A percentile compares a stretch with the other conserved stretches of the same genome.
phyloP scores from a whole-genome alignment of 345 rosid genomes.

The Pistacia atlantica region DNA sequence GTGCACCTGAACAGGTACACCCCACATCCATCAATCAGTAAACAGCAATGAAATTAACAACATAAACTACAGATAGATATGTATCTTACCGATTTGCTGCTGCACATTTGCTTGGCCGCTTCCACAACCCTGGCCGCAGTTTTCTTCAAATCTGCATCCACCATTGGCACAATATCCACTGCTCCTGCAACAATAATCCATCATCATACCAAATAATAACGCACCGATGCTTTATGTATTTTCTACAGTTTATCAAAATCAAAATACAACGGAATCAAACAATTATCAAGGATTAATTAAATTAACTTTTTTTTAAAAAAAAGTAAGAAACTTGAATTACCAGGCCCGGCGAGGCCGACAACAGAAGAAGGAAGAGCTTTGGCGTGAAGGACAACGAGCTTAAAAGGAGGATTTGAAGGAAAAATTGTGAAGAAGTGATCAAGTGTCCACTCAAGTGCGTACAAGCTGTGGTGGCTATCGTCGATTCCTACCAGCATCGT shows the following conservation, averaged over 20 bases:
- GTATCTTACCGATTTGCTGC: slow-evolving; percentile 51
- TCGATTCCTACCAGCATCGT: slow-evolving; percentile 66
- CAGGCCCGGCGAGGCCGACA: slow-evolving; percentile 80
- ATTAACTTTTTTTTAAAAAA: neutral
- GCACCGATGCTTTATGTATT: too few species aligned
- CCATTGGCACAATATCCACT: slow-evolving; percentile 65
- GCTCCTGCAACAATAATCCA: slow-evolving; percentile 44
- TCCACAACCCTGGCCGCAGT: slow-evolving; percentile 66
- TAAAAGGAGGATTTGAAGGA: slow-evolving; percentile 60
- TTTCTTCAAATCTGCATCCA: slow-evolving; percentile 80
- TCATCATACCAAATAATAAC: neutral
- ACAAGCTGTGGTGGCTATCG: slow-evolving; percentile 68
- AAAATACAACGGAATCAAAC: neutral
- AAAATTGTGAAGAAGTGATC: slow-evolving; percentile 71
- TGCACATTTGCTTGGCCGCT: slow-evolving; percentile 63
- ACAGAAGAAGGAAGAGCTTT: slow-evolving; percentile 64
- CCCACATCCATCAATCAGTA: neutral
- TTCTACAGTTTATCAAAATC: neutral
- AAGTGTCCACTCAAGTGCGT: slow-evolving; percentile 89
- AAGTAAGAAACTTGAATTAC: slow-evolving; percentile 22
- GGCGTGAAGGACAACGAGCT: slow-evolving; percentile 76
- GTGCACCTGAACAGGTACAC: slow-evolving; percentile 47
- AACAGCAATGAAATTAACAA: neutral
- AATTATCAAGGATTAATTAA: neutral
- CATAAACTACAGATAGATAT: too few species aligned